Conservation (phyloP, 768 basidiomycete species). For the Boletus coccyginus region DNA sequence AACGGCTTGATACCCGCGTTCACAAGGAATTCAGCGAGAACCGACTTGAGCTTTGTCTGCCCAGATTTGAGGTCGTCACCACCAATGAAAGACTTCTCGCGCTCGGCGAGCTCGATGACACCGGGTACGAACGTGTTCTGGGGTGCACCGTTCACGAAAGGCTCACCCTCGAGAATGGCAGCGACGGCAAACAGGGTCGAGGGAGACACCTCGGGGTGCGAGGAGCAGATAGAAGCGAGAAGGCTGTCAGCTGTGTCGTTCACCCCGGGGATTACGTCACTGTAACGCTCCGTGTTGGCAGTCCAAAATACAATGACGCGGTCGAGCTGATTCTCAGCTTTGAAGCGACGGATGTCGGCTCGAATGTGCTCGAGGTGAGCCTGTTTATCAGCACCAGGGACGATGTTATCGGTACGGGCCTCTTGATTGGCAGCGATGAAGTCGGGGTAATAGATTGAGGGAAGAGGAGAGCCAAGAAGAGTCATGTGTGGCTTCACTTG, state of each 20-base stretch:
- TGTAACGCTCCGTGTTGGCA: conserved; percentile 97
- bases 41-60: conserved; percentile 96
- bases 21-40: conserved; percentile 97
- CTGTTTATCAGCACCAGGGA: conserved; percentile 84
- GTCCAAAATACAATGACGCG: conserved; percentile 97
- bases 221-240: conserved; percentile 74
- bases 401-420: conserved; percentile 90
- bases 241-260: conserved; percentile 93
- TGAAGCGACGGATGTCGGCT: conserved; percentile 90
- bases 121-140: conserved; percentile 99
- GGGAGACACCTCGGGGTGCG: conserved; percentile 93
- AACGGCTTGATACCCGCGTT: conserved; percentile 98
- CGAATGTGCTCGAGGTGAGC: conserved; percentile 90
- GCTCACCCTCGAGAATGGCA: conserved; percentile 89
- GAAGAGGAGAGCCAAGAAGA: conserved; percentile 75
- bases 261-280: conserved; percentile 88
- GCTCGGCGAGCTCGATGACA: conserved; percentile 88
- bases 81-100: conserved; percentile 87
- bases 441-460: conserved; percentile 95
- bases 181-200: conserved; percentile 96
- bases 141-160: conserved; percentile 96
- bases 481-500: conserved; percentile 89
- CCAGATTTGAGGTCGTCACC: conserved; percentile 98
- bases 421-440: conserved; percentile 99
- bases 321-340: conserved; percentile 76